These are phyloP conservation scores for Blastobotrys persicus DNA, from an alignment of 1,139 yeast genomes.

Conservation along the genomic window DNA sequence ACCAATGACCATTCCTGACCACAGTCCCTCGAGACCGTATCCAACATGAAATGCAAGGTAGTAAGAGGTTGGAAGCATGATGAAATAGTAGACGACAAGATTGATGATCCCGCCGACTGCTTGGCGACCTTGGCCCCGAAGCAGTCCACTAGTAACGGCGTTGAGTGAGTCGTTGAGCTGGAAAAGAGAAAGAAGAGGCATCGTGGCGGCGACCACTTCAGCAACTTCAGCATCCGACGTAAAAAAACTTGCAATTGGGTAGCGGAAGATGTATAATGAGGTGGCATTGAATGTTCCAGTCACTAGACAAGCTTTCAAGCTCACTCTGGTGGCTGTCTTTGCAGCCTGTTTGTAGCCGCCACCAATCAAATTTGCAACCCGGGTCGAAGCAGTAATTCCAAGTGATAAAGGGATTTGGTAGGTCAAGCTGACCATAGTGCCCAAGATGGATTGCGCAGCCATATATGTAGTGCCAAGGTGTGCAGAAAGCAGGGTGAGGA, in stretches of 20 bases:
- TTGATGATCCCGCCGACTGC: slow-evolving; percentile 79
- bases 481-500: slow-evolving; percentile 67
- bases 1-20: slow-evolving; percentile 78
- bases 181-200: slow-evolving; percentile 71
- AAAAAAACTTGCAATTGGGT: slow-evolving; percentile 62
- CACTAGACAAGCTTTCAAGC: slow-evolving; percentile 53
- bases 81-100: slow-evolving; percentile 65
- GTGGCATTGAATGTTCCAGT: slow-evolving; percentile 59
- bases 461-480: slow-evolving; percentile 77
- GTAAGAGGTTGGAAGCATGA: slow-evolving; percentile 73
- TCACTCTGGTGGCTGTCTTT: slow-evolving; percentile 60
- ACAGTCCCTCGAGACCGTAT: slow-evolving; percentile 61
- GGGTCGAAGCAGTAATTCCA: slow-evolving; percentile 81
- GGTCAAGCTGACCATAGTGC: slow-evolving; percentile 73
- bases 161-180: slow-evolving; percentile 80
- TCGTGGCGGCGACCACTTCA: slow-evolving; percentile 46
- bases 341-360: slow-evolving; percentile 67
- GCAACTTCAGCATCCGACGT: slow-evolving; percentile 56
- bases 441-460: slow-evolving; percentile 87
- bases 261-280: slow-evolving; percentile 51
- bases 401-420: slow-evolving; percentile 89
- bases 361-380: slow-evolving; percentile 87
- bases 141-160: slow-evolving; percentile 77
- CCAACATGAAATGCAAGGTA: slow-evolving; percentile 56
- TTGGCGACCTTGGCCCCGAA: slow-evolving; percentile 88